Base-by-base conservation (phyloP, 495 filamentous ascomycete species). In the Jackrogersella minutella region DNA sequence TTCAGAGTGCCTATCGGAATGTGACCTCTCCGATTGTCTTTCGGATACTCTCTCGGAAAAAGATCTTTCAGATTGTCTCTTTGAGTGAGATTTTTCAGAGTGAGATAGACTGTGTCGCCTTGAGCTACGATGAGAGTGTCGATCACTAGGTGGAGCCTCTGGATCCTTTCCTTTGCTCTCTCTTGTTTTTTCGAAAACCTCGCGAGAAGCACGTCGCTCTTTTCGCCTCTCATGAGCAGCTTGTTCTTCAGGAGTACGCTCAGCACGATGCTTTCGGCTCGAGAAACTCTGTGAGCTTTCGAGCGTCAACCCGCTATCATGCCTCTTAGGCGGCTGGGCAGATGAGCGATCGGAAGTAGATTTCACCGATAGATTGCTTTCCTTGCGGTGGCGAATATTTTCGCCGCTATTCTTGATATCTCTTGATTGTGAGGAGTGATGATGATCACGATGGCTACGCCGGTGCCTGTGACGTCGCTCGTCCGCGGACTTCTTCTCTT, bases 161-260 rank as follows among this genome's bases (percentile, higher is more conserved):
- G 61, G 53, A 39, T 72, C 71, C 64, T 72, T 74, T 52, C 66
- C 69, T 58, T 69, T 70, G 9, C 52, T 31, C 16, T 68, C 69
- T 26, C 67, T 73, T 14, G 68, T 51, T 34, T 39, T 66, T 30
- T 73, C 67, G 54, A 65, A 51, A 10, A 56, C 59, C 16, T 74
- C 69, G 40, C 69, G 71, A 16, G 62, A 67, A 13, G 69, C 73
- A 21, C 72, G 72, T 28, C 67, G 60, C 66, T 76, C 61, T 71
- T 76, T 82, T 33, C 77, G 77, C 65, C 64, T 75, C 10, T 81
- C 79, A 59, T 80, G 78, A 11, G 74, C 77, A 24, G 72, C 75
- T 59, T 80, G 79, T 55, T 81, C 78, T 63, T 82, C 79, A 2
- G 78, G 75, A 4, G n/a, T n/a, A n/a, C n/a, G n/a, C n/a, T n/a